Base-by-base conservation (phyloP, 441 rosid species). In the Gossypium gossypioides region DNA sequence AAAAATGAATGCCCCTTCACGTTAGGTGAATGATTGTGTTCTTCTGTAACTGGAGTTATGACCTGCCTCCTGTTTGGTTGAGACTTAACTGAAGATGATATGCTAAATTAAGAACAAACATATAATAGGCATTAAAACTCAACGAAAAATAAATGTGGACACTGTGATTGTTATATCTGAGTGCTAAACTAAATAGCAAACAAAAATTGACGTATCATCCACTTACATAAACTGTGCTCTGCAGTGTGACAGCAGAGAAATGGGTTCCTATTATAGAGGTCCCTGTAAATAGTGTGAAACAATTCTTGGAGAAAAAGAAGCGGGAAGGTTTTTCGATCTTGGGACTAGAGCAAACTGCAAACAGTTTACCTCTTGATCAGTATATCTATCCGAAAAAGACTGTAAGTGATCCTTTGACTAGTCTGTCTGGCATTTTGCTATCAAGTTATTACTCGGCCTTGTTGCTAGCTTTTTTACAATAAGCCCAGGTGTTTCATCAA, bases 321-420 rank as follows among this genome's bases (percentile, higher is more conserved):
- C 82, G 85, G 64, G 90, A 95, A 86, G 97, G 97, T 72, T 95
- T 82, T 87, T 88, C 97, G 60, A 84, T 92, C 73, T 75, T 92
- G 86, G 97, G 99, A 74, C 82, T 92, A 80, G 99, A 95, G 81
- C 97, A 92, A 84, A 95, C 99, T 44, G 92, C 97, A 19, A 95
- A 92, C 68, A 91, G 97, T 63, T 57, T 87, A 37, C 86, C 91
- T 22, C 96, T 95, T 18, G 96, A 95, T 80, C 82, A 80, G 73
- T 88, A 78, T 68, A 74, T 51, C 69, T 95, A 86, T 76, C 99
- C 97, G 10, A 78, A 87, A 77, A 89, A 86, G 82, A 88, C 90
- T 12, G 97, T 91, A 84, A 85, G 88, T 78, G 46, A 16, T 66
- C 4, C 32, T 66, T 21, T 15, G 16, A 40, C 59, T 54, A 34